These are phyloP conservation scores for Corynascus novoguineensis DNA, from an alignment of 495 filamentous ascomycete genomes.

Conservation along the genomic window DNA sequence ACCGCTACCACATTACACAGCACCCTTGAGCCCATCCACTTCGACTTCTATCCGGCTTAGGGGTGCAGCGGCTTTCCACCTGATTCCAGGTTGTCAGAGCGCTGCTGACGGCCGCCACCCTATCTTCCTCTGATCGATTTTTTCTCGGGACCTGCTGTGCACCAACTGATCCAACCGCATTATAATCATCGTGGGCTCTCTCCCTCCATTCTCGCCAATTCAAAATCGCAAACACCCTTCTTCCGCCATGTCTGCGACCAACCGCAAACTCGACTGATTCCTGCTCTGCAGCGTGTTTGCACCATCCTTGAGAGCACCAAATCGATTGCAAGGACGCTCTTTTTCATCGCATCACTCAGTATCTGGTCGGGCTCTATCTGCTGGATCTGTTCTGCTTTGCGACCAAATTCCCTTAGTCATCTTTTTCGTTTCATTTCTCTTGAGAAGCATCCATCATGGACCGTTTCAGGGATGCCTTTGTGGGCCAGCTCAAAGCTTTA, in stretches of 20 bases:
- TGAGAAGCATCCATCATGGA: conserved; percentile 18
- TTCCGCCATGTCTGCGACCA: conserved; percentile 6
- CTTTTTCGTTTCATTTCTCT: not conserved
- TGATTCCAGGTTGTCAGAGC: not conserved
- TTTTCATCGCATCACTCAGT: not conserved
- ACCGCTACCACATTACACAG: not conserved
- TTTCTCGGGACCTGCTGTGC: not conserved
- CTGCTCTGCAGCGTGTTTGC: conserved; percentile 8
- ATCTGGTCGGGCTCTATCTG: not conserved
- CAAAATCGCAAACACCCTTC: not conserved
- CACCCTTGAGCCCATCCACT: not conserved
- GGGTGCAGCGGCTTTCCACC: not conserved
- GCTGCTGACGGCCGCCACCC: not conserved
- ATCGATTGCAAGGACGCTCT: not conserved
- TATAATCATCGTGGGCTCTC: not conserved
- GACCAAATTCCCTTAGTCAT: not conserved
- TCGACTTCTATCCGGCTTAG: too few relatives aligned
- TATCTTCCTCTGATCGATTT: not conserved
- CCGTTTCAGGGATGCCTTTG: conserved; percentile 18
- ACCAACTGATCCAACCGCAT: not conserved
- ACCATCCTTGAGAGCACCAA: not conserved
- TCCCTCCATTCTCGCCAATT: not conserved
- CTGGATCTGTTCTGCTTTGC: not conserved
- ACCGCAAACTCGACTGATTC: conserved; percentile 8
- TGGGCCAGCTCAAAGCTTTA: conserved; percentile 40